Conservation (phyloP, 1,284 basidiomycete species). For the Sanguinoderma infundibulare region DNA sequence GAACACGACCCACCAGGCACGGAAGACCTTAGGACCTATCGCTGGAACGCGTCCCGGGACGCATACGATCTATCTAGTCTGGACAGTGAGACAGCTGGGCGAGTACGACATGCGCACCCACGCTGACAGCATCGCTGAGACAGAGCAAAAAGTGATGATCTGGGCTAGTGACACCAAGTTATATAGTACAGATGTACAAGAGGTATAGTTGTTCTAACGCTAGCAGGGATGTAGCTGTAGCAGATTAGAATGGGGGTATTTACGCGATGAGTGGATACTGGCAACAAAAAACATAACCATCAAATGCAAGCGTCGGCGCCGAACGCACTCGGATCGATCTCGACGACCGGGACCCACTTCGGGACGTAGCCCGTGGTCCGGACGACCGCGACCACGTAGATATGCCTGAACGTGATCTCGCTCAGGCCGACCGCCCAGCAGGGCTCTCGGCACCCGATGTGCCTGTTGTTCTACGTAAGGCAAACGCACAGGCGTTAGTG, state of each 20-base stretch:
- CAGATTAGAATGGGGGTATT: neutral
- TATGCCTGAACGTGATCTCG: slow-evolving; percentile 19
- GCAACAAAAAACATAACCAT: neutral
- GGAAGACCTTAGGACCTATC: too few species aligned
- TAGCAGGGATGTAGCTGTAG: too few species aligned
- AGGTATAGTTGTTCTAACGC: too few species aligned
- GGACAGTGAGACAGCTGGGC: too few species aligned
- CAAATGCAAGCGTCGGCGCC: neutral
- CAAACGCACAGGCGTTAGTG: neutral
- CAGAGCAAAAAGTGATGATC: too few species aligned
- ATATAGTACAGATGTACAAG: too few species aligned
- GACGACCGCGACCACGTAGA: slow-evolving; percentile 15
- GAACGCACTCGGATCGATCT: slow-evolving; percentile 15
- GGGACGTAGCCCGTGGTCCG: slow-evolving; percentile 14
- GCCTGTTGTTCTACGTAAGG: slow-evolving; percentile 7
- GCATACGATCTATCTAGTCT: neutral
- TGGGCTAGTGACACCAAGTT: too few species aligned
- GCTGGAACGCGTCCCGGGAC: too few species aligned
- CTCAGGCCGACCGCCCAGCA: slow-evolving; percentile 17
- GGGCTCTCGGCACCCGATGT: slow-evolving; percentile 15
- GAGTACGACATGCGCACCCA: neutral
- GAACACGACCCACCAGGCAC: neutral
- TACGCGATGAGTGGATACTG: neutral
- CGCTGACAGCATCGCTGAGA: too few species aligned
- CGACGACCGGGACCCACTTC: slow-evolving; percentile 22